Percentiles rank a stretch among this genome's conserved stretches.
These are phyloP conservation scores for Lizanozyma gosingica DNA, from an alignment of 1,139 yeast species.

Conservation along the genomic window DNA sequence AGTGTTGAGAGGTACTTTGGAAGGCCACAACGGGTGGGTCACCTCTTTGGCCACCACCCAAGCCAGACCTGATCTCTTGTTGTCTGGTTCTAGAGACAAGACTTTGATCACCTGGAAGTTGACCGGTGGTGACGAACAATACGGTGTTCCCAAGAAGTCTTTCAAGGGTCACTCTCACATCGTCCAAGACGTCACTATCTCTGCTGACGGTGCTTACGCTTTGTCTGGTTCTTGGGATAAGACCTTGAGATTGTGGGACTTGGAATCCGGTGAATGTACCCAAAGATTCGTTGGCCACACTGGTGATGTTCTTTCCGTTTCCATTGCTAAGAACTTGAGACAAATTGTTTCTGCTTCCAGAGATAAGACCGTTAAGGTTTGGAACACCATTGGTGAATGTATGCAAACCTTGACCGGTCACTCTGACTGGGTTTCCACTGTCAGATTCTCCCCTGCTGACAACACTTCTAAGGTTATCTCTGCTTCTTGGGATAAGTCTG, in stretches of 20 bases:
- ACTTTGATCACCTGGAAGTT: conserved; percentile 97
- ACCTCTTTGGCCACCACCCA: conserved; percentile 98
- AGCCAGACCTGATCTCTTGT: conserved; percentile 95
- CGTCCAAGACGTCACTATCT: conserved; percentile 95
- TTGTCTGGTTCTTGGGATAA: conserved; percentile 99
- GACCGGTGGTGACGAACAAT: conserved; percentile 94
- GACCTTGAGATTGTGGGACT: conserved; percentile 98
- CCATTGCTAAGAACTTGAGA: conserved; percentile 95
- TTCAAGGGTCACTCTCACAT: conserved; percentile 99
- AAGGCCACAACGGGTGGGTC: conserved; percentile 86
- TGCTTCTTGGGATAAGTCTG: conserved; percentile 98
- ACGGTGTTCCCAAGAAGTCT: conserved; percentile 98
- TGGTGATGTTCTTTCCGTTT: conserved; percentile 94
- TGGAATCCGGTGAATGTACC: conserved; percentile 89
- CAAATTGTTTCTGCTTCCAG: conserved; percentile 98
- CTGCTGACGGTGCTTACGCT: conserved; percentile 98
- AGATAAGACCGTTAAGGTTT: conserved; percentile 97
- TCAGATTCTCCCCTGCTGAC: conserved; percentile 86
- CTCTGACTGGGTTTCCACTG: conserved; percentile 99
- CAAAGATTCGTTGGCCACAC: conserved; percentile 98
- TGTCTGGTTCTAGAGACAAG: conserved; percentile 99
- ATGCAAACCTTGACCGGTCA: conserved; percentile 91
- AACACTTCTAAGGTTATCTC: conserved; percentile 77
- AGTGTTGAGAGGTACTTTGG: conserved; percentile 99
- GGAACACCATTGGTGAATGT: conserved; percentile 99